These are phyloP conservation scores for Saposhnikovia divaricata DNA, from an alignment of 129 eudicot genomes.

Conservation along the genomic window DNA sequence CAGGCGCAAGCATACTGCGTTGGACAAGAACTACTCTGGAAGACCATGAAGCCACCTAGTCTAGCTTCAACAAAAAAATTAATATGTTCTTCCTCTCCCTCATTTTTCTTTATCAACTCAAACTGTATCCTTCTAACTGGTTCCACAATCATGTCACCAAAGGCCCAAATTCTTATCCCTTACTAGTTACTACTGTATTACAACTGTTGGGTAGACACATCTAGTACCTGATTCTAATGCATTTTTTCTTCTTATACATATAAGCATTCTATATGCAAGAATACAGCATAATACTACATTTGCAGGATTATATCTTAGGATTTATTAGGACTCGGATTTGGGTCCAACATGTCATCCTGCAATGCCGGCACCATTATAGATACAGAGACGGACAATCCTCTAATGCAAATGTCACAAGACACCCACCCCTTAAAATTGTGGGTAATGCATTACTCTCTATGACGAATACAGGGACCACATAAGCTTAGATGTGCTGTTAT, in stretches of 20 bases:
- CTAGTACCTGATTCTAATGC: background rate
- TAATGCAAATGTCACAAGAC: background rate
- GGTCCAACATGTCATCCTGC: background rate
- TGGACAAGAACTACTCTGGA: background rate
- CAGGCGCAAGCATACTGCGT: background rate
- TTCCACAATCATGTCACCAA: background rate
- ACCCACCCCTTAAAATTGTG: background rate
- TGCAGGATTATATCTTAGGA: background rate
- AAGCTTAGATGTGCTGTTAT: background rate
- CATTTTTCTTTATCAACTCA: background rate
- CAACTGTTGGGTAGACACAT: background rate
- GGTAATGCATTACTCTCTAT: background rate
- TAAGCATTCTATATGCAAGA: background rate
- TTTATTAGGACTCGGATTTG: background rate
- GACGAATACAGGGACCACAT: background rate
- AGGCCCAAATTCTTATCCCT: background rate
- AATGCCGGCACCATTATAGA: background rate
- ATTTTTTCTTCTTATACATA: background rate
- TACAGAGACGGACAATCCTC: background rate
- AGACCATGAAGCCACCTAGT: background rate
- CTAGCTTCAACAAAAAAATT: background rate
- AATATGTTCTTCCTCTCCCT: background rate
- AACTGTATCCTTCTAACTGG: background rate
- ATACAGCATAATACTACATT: background rate
- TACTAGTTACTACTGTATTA: background rate